A percentile compares a stretch with the other conserved stretches of the same genome.
Evolutionary conservation across 495 filamentous ascomycete genomes (phyloP).

Genomic region (Hyaloscypha variabilis): DNA sequence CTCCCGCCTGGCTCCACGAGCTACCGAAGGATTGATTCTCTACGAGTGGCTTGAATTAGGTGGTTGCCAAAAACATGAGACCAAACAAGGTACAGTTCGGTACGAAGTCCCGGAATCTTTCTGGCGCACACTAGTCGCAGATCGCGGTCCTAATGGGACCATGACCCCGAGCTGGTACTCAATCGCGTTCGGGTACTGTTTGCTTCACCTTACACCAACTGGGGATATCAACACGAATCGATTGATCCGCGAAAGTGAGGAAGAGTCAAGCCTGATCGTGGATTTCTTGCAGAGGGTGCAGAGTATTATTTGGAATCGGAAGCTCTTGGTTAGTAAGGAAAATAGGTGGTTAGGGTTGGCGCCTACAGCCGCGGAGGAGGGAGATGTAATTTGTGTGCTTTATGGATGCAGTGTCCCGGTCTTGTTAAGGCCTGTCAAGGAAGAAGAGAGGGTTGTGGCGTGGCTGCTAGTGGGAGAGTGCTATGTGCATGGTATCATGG

Average conservation of each 20-base stretch:
- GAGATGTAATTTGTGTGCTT: background rate
- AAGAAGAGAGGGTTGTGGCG: background rate
- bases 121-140: constrained; percentile 32
- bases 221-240: constrained; percentile 21
- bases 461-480: background rate
- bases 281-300: constrained; percentile 17
- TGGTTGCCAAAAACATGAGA: too few species aligned
- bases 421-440: background rate
- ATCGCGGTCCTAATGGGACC: constrained; percentile 25
- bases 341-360: background rate
- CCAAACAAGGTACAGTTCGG: background rate
- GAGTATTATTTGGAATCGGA: constrained; percentile 20
- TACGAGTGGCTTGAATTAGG: constrained; percentile 14
- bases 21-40: constrained; percentile 12
- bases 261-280: constrained; percentile 12
- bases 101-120: constrained; percentile 26
- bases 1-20: constrained; percentile 3
- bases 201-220: constrained; percentile 3
- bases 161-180: constrained; percentile 14
- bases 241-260: background rate
- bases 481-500: constrained; percentile 2
- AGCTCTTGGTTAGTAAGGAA: background rate
- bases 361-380: background rate
- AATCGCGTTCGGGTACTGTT: background rate
- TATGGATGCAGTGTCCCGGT: constrained; percentile 5